Evolutionary conservation across 2,329 filamentous ascomycete species (phyloP), one percentile per base, ranked within the genome.

Genomic region (Coniochaeta pulveracea): DNA sequence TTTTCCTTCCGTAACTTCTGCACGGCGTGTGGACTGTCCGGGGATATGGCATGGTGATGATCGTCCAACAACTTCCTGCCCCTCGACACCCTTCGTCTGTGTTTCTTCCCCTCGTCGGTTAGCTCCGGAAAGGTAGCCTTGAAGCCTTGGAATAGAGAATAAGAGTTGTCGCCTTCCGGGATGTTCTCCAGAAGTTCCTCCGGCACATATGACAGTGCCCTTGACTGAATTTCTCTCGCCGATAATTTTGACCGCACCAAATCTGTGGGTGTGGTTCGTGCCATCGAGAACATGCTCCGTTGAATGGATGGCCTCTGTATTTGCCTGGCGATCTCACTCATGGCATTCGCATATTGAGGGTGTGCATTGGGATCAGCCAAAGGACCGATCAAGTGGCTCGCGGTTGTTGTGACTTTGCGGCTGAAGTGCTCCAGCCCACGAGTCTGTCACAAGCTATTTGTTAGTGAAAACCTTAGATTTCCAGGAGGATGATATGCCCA

Each of bases 61-160:
- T 84, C 79, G 26, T 76, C 70, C 19, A 95, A 60, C 46, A 93
- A 56, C 52, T 86, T 88, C 49, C 85, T 76, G 2, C 80, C 79
- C 43, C 83, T 74, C 6, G 84, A 84, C 26, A 76, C 71, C 40
- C 76, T 75, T 45, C 83, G 72, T 34, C 78, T 73, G 45, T 76
- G 72, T 53, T 80, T 83, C 52, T 80, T 78, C 43, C 72, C 73
- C 41, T 80, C 73, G 11, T 91, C 82, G 5, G 65, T 66, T 42
- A 73, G 57, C 41, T 78, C 73, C 3, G 88, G 88, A 40, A 94
- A 68, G 42, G 78, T 88, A 30, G 89, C 91, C 60, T 93, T 80
- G 57, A 98, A 98, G 43, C 91, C 91, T 56, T 98, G 85, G 56
- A 98, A 96, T 27, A 98, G 68, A 25, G 88, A 95, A 61, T 93